Evolutionary conservation across 2,329 filamentous ascomycete species (phyloP), one percentile per base, ranked within the genome.

Genomic region (Botryosphaeria agaves): DNA sequence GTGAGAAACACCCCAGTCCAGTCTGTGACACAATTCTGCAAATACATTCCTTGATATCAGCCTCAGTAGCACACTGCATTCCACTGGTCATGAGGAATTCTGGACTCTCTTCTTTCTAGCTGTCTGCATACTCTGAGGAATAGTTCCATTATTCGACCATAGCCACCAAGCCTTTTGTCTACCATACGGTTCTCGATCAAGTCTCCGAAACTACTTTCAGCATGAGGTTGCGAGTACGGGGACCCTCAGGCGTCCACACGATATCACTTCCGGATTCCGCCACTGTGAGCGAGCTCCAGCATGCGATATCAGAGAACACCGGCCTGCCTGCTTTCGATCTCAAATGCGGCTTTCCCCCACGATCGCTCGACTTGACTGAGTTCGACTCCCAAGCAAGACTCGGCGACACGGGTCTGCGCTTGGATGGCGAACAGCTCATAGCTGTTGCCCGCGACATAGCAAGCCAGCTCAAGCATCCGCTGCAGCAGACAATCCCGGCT

Each of bases 341-440:
- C 37, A 93, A 89, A 60, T 82, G 77, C 54, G 83, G 83, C 20
- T 92, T 79, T 43, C 87, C 87, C 1, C 75, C 81, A 15, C 72
- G 76, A 45, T 61, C 71, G 1, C 64, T 95, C 11, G 62, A 72
- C 20, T 57, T 76, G 7, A 62, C 68, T 21, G 48, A 57, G 24
- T 63, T 65, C 18, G 61, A 69, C 34, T 49, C 54, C 39, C 45
- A 49, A 18, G 66, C 56, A 37, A 56, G 44, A 38, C 66, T 69
- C 43, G 60, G 48, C 18, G 64, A 73, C 32, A 60, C 73, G 1
- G 69, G 65, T 6, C 50, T 76, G 32, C 70, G 69, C 30, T 56
- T 81, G 14, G 64, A 79, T 43, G 74, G 75, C 24, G 72, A 79
- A 39, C 73, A 77, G 44, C 62, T 81, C 26, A 76, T 73, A n/a